Base-by-base conservation (phyloP, 164 flowering plant species). In the Liriodendron chinense region DNA sequence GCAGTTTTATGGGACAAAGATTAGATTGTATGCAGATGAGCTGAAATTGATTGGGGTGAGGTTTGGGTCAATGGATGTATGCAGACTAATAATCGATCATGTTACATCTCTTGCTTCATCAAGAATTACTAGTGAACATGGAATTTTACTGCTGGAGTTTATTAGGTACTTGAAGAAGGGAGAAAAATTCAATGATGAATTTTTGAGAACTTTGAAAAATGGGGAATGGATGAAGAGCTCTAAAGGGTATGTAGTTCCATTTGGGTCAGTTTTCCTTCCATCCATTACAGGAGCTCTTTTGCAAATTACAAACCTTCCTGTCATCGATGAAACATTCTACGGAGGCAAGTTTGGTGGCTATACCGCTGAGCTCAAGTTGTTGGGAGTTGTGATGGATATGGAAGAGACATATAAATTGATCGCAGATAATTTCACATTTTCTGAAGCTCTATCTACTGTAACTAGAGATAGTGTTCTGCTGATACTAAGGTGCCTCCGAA, bases 11-110 rank as follows among this genome's bases (percentile, higher is more conserved):
- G 95, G 79, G 4, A 21, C 69, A 23, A 73, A 25, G 47, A 78
- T 91, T 10, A 53, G n/a, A 3, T 49, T 57, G 2, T 89, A 87
- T 69, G 65, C 49, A 69, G 87, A 83, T 24, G 95, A 84, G 76
- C 79, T 91, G 5, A 83, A 79, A 76, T 50, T 70, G 16, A 21
- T 86, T 18, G 96, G 96, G 2, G 92, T 90, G 47, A 88, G 80
- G 85, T 84, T 78, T 49, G 87, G 83, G 22, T 82, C 26, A 47
- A 74, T 73, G 34, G 87, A 89, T 76, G 92, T 87, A 1, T 89
- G 89, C 65, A 1, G 63, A 28, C 88, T 77, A 65, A 86, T 89
- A 59, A 90, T 87, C 47, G 71, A 82, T 10, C 89, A 69, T 76
- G 84, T 90, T n/a, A 83, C 85, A 86, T 72, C 79, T 24, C 87